Percentiles rank a stretch among this genome's conserved stretches.
Evolutionary conservation across 148 eudicot species (phyloP).

Genomic region (Vaccinium vitisidaea): DNA sequence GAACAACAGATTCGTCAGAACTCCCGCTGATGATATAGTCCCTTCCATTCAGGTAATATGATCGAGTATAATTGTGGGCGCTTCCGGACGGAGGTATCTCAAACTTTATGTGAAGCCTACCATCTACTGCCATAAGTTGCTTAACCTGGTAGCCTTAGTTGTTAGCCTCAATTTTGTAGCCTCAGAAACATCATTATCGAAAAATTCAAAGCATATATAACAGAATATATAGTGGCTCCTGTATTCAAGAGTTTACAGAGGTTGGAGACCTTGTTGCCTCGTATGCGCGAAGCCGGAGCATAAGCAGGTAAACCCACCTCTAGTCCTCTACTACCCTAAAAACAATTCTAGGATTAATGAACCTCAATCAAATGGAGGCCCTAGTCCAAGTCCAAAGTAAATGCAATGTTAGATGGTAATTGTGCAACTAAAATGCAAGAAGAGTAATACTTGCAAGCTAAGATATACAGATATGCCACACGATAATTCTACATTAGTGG

Average conservation of each 20-base stretch:
- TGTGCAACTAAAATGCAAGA: background rate
- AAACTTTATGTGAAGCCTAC: constrained; percentile 62
- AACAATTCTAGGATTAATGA: no score
- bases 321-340: background rate
- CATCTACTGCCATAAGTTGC: constrained; percentile 74
- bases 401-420: background rate
- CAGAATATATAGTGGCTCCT: background rate
- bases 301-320: background rate
- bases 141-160: constrained; percentile 47
- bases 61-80: constrained; percentile 72
- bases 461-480: no score
- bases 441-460: background rate
- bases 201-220: background rate
- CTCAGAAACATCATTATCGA: background rate
- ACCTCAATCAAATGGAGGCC: background rate
- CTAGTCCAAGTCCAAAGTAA: background rate
- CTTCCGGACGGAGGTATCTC: constrained; percentile 70
- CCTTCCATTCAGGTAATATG: constrained; percentile 76
- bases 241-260: background rate
- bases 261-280: background rate
- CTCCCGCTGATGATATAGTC: constrained; percentile 80
- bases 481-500: no score
- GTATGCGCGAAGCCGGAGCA: background rate
- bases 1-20: constrained; percentile 65
- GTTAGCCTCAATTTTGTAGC: constrained; percentile 15